These are phyloP conservation scores for Globisporangium alternatum DNA, from an alignment of 352 stramenopile species.

Conservation along the genomic window DNA sequence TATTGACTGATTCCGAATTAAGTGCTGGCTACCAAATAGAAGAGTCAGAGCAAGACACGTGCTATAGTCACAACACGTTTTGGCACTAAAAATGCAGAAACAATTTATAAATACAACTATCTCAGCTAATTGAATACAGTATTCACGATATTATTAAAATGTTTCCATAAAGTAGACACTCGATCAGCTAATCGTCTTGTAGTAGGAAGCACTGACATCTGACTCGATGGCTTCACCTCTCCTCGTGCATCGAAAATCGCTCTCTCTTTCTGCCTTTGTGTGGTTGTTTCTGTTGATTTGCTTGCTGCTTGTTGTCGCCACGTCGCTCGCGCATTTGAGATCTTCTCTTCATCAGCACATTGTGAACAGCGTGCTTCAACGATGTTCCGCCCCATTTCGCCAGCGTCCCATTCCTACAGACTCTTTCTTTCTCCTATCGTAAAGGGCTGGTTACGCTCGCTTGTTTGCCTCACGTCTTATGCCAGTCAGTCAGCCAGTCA, in stretches of 20 bases:
- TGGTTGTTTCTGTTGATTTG: too few relatives aligned
- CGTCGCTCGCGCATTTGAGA: not conserved
- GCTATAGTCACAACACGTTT: not conserved
- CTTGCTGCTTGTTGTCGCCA: not conserved
- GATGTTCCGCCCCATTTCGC: not conserved
- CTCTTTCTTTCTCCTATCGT: not conserved
- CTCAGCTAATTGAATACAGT: too few relatives aligned
- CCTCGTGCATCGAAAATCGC: too few relatives aligned
- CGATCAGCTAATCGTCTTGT: too few relatives aligned
- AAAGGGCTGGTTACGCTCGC: not conserved
- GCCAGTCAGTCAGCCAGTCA: too few relatives aligned
- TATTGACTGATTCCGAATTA: not conserved
- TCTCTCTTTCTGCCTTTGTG: too few relatives aligned
- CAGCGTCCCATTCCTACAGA: not conserved
- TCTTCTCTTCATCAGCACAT: too few relatives aligned
- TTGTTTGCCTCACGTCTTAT: not conserved
- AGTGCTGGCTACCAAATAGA: not conserved
- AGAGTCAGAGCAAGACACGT: not conserved
- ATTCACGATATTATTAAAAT: too few relatives aligned
- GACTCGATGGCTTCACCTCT: too few relatives aligned
- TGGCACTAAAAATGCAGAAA: not conserved
- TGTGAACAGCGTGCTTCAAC: not conserved
- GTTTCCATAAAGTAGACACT: too few relatives aligned
- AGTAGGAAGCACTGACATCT: too few relatives aligned
- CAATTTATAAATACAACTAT: not conserved